Percentiles rank a stretch among this genome's conserved stretches.
Evolutionary conservation across 257 asterid species (phyloP).

Genomic region (Solanum phureja): DNA sequence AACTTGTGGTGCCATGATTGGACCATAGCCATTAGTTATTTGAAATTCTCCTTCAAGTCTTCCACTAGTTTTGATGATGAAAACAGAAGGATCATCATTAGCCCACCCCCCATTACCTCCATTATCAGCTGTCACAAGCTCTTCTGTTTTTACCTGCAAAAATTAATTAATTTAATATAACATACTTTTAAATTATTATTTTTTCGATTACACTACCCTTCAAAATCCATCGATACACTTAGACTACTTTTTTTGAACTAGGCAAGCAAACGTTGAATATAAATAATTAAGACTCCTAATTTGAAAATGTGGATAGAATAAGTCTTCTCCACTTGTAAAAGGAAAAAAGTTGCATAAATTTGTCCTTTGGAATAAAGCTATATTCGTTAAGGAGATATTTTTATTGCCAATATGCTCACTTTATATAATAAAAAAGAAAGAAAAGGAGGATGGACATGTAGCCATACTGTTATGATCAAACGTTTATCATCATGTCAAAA

Average conservation of each 20-base stretch:
- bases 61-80: slow-evolving; percentile 19
- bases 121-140: slow-evolving; percentile 47
- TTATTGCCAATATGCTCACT: too few relatives aligned
- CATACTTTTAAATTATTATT: too few relatives aligned
- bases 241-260: too few relatives aligned
- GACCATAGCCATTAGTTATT: slow-evolving; percentile 70
- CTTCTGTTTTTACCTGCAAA: slow-evolving; percentile 46
- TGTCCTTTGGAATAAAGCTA: not conserved
- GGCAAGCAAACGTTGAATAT: too few relatives aligned
- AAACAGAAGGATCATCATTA: slow-evolving; percentile 66
- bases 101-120: slow-evolving; percentile 53
- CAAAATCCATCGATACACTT: too few relatives aligned
- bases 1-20: slow-evolving; percentile 34
- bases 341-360: not conserved
- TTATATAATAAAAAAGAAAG: too few relatives aligned
- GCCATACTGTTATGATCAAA: not conserved
- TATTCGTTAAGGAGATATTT: not conserved
- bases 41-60: slow-evolving; percentile 59
- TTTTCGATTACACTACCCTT: too few relatives aligned
- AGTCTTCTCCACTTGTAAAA: not conserved
- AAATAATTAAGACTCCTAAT: too few relatives aligned
- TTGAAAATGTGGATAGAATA: not conserved
- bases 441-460: not conserved
- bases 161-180: not conserved
- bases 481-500: too few relatives aligned